Evolutionary conservation across 306 rosid genomes (phyloP), one percentile per base, ranked within the genome.

Genomic region (Sesbania bispinosa): DNA sequence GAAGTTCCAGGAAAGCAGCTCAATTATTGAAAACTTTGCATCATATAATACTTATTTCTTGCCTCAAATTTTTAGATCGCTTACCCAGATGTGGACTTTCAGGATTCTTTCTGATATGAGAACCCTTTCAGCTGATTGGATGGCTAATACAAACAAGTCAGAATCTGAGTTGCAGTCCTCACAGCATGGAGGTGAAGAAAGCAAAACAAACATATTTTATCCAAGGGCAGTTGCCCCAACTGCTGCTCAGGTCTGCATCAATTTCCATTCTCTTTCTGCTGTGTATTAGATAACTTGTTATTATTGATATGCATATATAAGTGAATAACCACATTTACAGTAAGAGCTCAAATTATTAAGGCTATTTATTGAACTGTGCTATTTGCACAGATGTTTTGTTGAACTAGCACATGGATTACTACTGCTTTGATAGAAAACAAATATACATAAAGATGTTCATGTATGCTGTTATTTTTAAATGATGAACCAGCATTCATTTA

Each of bases 101-200:
- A 93, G 98, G 96, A 90, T 93, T 79, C 97, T 93, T 81, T 93
- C 98, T 39, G 98, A 93, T 85, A 93, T 93, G 96, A 85, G 98
- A 82, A 93, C 97, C 59, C 94, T 93, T 82, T 90, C 98, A 69
- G 98, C 98, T 52, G 98, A 93, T 85, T 93, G 98, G 98, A 93
- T 93, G 98, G 98, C 98, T 68, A 93, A 88, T 76, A 81, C 97
- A 60, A 88, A 80, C 81, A 90, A 86, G 79, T 82, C 97, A 69
- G 98, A 93, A 65, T 83, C 94, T 61, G 97, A 92, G 71, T 75
- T 86, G 52, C 97, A 86, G 63, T 74, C 97, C 50, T 75, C 78
- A 10, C 98, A 89, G 75, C 97, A 89, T 80, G 97, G 98, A 59
- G 90, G 97, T 62, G 98, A 90, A 78, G 98, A 93, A 75, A 89